Conservation (phyloP, 306 rosid genomes). For the Canavalia ensiformis region DNA sequence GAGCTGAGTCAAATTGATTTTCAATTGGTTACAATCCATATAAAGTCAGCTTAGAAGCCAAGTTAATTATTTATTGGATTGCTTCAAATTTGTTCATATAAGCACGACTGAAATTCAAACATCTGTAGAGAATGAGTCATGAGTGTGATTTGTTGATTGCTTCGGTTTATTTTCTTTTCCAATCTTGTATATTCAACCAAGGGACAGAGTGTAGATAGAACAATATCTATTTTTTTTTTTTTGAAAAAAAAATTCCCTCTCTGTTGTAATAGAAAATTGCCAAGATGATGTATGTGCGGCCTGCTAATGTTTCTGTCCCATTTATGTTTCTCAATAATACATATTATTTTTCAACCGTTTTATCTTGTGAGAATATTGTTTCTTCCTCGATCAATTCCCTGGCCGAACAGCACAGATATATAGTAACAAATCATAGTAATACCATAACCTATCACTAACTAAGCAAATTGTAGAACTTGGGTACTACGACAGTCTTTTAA, state of each 20-base stretch:
- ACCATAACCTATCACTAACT: background rate
- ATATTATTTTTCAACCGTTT: background rate
- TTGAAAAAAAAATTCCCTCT: background rate
- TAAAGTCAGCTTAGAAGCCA: conserved; percentile 43
- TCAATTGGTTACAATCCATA: conserved; percentile 47
- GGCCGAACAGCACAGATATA: background rate
- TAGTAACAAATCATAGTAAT: background rate
- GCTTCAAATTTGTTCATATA: conserved; percentile 46
- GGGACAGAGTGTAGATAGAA: conserved; percentile 52
- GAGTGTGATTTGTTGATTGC: conserved; percentile 56
- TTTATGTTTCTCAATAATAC: conserved; percentile 9
- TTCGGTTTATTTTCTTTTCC: conserved; percentile 32
- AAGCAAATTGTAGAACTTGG: background rate
- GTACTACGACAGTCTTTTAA: too few relatives aligned
- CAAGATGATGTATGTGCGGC: conserved; percentile 23
- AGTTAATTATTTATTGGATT: conserved; percentile 47
- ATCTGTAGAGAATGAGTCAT: conserved; percentile 40
- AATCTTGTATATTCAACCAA: conserved; percentile 52
- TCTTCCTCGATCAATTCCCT: too few relatives aligned
- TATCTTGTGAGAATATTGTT: background rate
- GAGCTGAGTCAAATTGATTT: conserved; percentile 47
- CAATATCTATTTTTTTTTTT: conserved; percentile 7
- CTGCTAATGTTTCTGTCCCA: conserved; percentile 23
- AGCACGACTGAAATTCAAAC: conserved; percentile 33
- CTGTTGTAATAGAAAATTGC: conserved; percentile 41